Evolutionary conservation across 2,329 filamentous ascomycete species (phyloP), one percentile per base, ranked within the genome.

Genomic region (Trichoderma koningii): DNA sequence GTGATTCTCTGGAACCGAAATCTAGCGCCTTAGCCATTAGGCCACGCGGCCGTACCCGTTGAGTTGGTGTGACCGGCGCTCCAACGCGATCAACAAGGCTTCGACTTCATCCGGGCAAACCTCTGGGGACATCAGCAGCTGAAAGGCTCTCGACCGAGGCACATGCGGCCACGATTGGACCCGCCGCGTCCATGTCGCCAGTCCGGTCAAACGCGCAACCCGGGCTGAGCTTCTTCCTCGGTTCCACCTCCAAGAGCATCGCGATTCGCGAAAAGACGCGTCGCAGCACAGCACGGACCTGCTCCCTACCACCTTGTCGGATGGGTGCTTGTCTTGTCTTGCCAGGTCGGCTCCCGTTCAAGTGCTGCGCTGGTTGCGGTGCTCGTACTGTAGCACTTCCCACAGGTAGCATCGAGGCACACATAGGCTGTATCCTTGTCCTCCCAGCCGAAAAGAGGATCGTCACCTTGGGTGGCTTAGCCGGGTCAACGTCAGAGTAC

Each of bases 21-120:
- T 75, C 73, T 73, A 74, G 70, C 73, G 73, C 73, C 71, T 73
- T 75, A 74, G 64, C 73, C 74, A 75, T 75, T 75, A 73, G 71
- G 73, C 74, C 73, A 75, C 72, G 73, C 74, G 73, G 73, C 74
- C 72, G 52, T 55, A 67, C 19, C 45, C n/a, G 30, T 55, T 55
- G 9, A 63, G 23, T 28, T 62, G 59, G 19, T 26, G 14, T 53
- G 50, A 53, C 59, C 5, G 28, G 15, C 48, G 23, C 51, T 63
- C 52, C 52, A 56, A 63, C 19, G 17, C 44, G 30, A 50, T 56
- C 12, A 63, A 63, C 61, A 63, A 63, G 44, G 61, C 61, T 63
- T 56, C 61, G 10, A 19, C 26, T 28, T 30, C 30, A 6, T 51
- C 48, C 64, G 56, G 42, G 50, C 34, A 65, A 55, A 52, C 51